Evolutionary conservation across 108 stramenopile genomes (phyloP), one percentile per base, ranked within the genome.

Genomic region (Parmales sp.): DNA sequence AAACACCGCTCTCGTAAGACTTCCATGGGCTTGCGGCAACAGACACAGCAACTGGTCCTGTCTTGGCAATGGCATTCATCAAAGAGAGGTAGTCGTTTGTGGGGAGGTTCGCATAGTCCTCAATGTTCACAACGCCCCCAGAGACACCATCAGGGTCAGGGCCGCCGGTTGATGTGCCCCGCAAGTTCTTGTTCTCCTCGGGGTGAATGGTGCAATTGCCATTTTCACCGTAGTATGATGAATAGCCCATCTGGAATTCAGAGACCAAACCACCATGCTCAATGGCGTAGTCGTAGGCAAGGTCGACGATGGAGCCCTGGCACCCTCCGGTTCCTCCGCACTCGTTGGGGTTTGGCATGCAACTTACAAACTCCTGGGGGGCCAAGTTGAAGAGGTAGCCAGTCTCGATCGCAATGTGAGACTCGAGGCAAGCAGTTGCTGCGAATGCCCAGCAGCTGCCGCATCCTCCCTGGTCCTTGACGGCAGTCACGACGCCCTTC

Each of bases 371-470:
- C 69, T 88, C 82, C 72, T 86, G 84, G 45, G 78, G 76, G 64
- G 83, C 81, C 20, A 92, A 54, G 23, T 76, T 63, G 65, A 81
- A 75, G 8, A 82, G 75, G 25, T 72, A 72, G 13, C 85, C 89
- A 4, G 89, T 86, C 20, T 74, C 69, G 23, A 89, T 80, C 25
- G 89, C 88, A n/a, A 90, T 54, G 51, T 90, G 87, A 5, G 77
- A 81, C 73, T 94, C 90, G 39, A 94, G 68, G 16, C 54, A 76
- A 0, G 84, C 83, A 4, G 84, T 80, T 20, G 85, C 66, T 9
- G 88, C 88, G 72, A 91, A 88, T 13, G 90, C 82, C 93, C 93
- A 94, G 71, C 93, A 94, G 1, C 70, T 74, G 9, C 90, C 93
- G 70, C 93, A 94, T 1, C 25, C 63, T 8, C 87, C 89, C 70